Evolutionary conservation across 495 filamentous ascomycete species (phyloP).

Genomic region (Clavariopsis aquatica): DNA sequence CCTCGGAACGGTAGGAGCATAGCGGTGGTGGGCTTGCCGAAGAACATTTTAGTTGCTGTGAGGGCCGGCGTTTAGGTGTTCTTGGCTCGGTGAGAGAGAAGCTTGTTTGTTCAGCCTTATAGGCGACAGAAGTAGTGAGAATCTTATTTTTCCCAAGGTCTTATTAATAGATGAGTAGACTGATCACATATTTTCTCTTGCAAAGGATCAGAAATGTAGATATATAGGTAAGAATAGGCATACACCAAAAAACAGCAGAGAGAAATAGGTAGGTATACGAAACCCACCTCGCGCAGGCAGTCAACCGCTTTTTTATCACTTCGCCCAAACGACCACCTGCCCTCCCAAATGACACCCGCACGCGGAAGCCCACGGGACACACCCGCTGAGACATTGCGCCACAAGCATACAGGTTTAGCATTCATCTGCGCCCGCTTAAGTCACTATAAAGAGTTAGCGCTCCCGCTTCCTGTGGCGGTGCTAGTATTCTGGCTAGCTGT

Average conservation of each 20-base stretch:
- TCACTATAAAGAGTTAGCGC: not conserved
- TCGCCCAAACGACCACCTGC: not conserved
- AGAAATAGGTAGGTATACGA: not conserved
- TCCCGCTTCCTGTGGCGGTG: not conserved
- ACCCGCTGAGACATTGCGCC: conserved; percentile 2
- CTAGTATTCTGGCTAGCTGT: not conserved
- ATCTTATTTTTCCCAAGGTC: too few species aligned
- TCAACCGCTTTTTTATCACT: not conserved
- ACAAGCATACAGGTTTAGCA: conserved; percentile 13
- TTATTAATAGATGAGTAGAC: too few species aligned
- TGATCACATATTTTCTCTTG: conserved; percentile 1
- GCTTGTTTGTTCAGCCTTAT: not conserved
- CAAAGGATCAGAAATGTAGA: conserved; percentile 20
- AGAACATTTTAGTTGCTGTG: too few species aligned
- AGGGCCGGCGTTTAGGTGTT: not conserved
- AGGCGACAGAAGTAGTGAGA: not conserved
- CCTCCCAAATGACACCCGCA: conserved; percentile 1
- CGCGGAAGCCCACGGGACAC: not conserved
- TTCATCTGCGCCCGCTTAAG: conserved; percentile 1
- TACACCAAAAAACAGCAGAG: conserved; percentile 2
- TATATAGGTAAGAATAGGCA: conserved; percentile 2
- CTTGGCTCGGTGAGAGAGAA: not conserved
- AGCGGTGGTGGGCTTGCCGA: not conserved
- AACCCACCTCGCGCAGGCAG: not conserved
- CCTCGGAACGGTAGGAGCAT: not conserved